phyloP scores from a whole-genome alignment of 73 alveolate genomes.

The Diophrys appendiculata region DNA sequence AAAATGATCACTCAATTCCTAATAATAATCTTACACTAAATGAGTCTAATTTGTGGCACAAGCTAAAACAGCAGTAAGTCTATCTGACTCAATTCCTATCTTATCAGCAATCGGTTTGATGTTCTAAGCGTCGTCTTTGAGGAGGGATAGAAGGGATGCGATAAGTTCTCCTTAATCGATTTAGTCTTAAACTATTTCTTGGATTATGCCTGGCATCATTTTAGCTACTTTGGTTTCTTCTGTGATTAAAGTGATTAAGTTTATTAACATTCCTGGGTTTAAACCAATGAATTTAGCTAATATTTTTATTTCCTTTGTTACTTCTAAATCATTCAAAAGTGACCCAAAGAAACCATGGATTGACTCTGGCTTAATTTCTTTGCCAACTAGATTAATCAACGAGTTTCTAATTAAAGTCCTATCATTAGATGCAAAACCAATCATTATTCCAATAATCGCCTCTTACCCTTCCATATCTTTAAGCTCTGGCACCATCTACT shows the following conservation, averaged over 20 bases:
- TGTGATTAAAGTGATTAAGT: constrained; percentile 3
- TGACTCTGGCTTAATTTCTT: neutral
- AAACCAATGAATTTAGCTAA: constrained; percentile 8
- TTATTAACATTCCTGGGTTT: constrained; percentile 1
- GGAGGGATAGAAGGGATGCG: constrained; percentile 9
- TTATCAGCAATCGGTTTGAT: constrained; percentile 13
- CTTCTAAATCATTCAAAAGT: constrained; percentile 9
- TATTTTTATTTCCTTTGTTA: constrained; percentile 16
- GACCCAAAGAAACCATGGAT: constrained; percentile 27
- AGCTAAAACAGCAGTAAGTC: constrained; percentile 11
- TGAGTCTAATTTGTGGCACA: constrained; percentile 12
- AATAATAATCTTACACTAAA: neutral
- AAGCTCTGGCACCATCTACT: neutral
- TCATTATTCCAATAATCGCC: constrained; percentile 6
- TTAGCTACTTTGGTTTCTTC: neutral
- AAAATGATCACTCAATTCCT: neutral
- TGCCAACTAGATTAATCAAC: constrained; percentile 2
- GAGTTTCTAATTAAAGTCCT: neutral
- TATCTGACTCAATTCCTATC: constrained; percentile 13
- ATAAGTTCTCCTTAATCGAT: neutral
- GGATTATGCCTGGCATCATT: neutral
- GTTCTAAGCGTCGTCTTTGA: constrained; percentile 12
- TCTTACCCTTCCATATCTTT: constrained; percentile 4
- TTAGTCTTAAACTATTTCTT: neutral
- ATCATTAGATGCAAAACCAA: constrained; percentile 13